Evolutionary conservation across 768 basidiomycete species (phyloP).

Genomic region (Cytidiella melzeri): DNA sequence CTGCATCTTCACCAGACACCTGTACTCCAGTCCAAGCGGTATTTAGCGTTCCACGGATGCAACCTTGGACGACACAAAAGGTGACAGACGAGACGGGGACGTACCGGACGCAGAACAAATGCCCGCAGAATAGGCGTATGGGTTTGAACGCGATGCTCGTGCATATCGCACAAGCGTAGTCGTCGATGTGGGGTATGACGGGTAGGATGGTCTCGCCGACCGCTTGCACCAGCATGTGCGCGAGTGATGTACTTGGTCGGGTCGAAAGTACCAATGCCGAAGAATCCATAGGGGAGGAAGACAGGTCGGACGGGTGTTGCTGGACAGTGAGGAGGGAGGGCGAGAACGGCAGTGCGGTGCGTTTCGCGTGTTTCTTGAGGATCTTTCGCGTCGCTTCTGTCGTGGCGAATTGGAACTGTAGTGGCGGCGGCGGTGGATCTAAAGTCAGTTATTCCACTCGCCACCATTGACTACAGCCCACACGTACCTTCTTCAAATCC

Average conservation of each 20-base stretch:
- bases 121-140: conserved; percentile 73
- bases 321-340: conserved; percentile 15
- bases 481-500: conserved; percentile 67
- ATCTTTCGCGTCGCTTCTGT: conserved; percentile 89
- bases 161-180: conserved; percentile 87
- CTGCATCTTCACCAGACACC: conserved; percentile 88
- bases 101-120: conserved; percentile 69
- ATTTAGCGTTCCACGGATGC: background rate
- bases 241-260: conserved; percentile 33
- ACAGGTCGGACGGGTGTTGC: background rate
- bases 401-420: conserved; percentile 75
- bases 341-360: conserved; percentile 74
- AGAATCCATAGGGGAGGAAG: background rate
- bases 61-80: background rate
- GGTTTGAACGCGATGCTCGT: conserved; percentile 91
- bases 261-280: conserved; percentile 5
- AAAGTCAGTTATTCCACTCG: too few species aligned
- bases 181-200: conserved; percentile 71
- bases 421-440: background rate
- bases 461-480: background rate
- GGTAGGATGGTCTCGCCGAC: conserved; percentile 80
- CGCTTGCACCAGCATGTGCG: conserved; percentile 70
- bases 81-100: background rate
- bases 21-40: conserved; percentile 11
- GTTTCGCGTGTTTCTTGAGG: conserved; percentile 90